Base-by-base conservation (phyloP, 2,329 filamentous ascomycete genomes). In the Metarhizium rileyi region DNA sequence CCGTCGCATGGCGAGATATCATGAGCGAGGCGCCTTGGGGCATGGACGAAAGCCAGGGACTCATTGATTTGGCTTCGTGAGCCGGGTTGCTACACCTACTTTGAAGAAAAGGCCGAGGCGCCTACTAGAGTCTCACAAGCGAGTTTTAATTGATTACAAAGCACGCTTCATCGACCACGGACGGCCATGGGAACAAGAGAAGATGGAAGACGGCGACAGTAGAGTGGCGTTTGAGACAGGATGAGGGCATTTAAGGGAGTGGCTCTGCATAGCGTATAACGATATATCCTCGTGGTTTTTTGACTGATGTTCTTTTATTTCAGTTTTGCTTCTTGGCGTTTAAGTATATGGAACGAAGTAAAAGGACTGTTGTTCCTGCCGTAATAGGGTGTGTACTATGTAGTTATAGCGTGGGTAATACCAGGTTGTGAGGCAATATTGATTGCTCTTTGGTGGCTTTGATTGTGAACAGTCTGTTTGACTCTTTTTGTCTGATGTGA, bases 1-100 rank as follows among this genome's bases (percentile, higher is more conserved):
- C 45, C 26, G 52, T 57, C 35, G 51, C 56, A 18, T 57, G 53
- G 36, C 56, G 59, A n/a, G 51, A 51, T 7, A 44, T 51, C 18
- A 44, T 54, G 30, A 53, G 55, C 35, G 52, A 51, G 18, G 33
- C 50, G 20, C 23, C 53, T 14, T 52, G 51, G 51, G 41, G 26
- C 3, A 27, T 47, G n/a, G 48, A 50, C 9, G 51, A 52, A 22
- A 33, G 30, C 4, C 41, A 47, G 14, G 27, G 41, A 12, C 33
- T 45, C 8, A 38, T 50, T 25, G 48, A 46, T n/a, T 18, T 52
- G 48, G 48, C 33, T 6, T 27, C 42, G 16, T 51, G 43, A 41
- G 38, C 20, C 16, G 5, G 20, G 20, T 9, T 36, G 12, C 12
- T 20, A 16, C n/a, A 38, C 16, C 6, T 20, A 14, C n/a, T 18